Conservation (phyloP, 352 stramenopile genomes). For the Phytophthora tubulina region DNA sequence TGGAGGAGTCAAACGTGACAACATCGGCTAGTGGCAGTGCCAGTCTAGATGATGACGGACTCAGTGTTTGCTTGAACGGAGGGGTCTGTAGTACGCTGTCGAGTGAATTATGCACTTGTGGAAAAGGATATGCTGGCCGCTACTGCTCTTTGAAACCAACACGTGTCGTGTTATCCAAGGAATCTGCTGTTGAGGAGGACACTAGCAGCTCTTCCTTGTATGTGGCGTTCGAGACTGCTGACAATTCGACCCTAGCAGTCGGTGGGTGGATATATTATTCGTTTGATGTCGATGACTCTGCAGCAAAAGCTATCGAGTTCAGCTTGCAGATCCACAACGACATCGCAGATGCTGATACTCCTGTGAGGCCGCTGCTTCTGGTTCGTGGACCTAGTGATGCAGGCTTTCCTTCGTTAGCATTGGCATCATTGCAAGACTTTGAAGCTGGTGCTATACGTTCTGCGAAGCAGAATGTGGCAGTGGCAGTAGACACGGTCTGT, state of each 20-base stretch:
- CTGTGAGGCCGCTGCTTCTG: constrained; percentile 64
- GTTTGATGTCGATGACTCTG: constrained; percentile 65
- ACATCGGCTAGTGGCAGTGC: constrained; percentile 15
- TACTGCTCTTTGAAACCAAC: constrained; percentile 57
- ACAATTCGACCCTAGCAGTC: constrained; percentile 44
- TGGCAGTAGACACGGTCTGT: constrained; percentile 59
- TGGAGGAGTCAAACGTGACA: constrained; percentile 16
- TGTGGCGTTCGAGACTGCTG: constrained; percentile 35
- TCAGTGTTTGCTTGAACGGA: constrained; percentile 57
- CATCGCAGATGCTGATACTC: constrained; percentile 45
- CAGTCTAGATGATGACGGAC: constrained; percentile 9
- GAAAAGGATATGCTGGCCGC: constrained; percentile 33
- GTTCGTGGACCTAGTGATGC: constrained; percentile 57
- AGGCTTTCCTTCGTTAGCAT: constrained; percentile 63
- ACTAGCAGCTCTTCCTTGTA: constrained; percentile 33
- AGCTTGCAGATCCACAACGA: constrained; percentile 58
- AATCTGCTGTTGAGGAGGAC: background rate
- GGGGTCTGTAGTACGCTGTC: constrained; percentile 60
- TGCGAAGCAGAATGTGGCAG: constrained; percentile 46
- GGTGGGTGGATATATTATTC: constrained; percentile 72
- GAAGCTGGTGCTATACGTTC: constrained; percentile 36
- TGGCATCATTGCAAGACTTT: constrained; percentile 64
- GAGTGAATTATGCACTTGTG: constrained; percentile 63
- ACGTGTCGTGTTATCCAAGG: constrained; percentile 22
- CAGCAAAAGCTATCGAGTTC: constrained; percentile 57